A percentile compares a stretch with the other conserved stretches of the same genome.
Evolutionary conservation across 257 asterid genomes (phyloP).

Genomic region (Nemophila menziesii): DNA sequence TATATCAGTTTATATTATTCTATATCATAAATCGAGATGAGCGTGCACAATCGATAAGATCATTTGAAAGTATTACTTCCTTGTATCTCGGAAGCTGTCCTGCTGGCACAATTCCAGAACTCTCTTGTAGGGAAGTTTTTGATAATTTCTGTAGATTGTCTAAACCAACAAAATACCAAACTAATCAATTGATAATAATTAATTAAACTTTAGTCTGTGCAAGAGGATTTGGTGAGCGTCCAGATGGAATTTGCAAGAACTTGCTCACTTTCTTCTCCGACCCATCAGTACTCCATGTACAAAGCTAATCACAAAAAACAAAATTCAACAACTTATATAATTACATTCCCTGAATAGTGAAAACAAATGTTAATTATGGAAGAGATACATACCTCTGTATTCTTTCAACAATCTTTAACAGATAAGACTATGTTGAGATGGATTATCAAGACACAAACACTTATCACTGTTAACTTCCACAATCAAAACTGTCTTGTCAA

Average conservation of each 20-base stretch:
- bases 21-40: no score
- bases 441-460: no score
- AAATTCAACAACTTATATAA: background rate
- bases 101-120: conserved; percentile 98
- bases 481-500: no score
- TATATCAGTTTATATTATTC: no score
- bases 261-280: conserved; percentile 49
- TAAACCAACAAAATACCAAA: conserved; percentile 25
- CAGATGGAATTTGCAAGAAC: conserved; percentile 32
- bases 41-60: conserved; percentile 94
- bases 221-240: conserved; percentile 24
- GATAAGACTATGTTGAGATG: no score
- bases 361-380: no score
- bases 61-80: conserved; percentile 96
- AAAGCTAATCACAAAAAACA: conserved; percentile 28
- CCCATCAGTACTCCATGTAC: conserved; percentile 43
- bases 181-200: no score
- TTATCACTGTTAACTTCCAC: no score
- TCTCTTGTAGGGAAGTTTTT: conserved; percentile 94
- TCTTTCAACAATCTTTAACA: no score
- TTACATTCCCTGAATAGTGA: no score
- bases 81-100: conserved; percentile 98
- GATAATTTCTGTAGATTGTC: conserved; percentile 96
- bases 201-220: conserved; percentile 53
- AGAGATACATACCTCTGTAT: no score